phyloP scores from a whole-genome alignment of 139 green algal genomes.

The Astrephomene gubernaculifera region DNA sequence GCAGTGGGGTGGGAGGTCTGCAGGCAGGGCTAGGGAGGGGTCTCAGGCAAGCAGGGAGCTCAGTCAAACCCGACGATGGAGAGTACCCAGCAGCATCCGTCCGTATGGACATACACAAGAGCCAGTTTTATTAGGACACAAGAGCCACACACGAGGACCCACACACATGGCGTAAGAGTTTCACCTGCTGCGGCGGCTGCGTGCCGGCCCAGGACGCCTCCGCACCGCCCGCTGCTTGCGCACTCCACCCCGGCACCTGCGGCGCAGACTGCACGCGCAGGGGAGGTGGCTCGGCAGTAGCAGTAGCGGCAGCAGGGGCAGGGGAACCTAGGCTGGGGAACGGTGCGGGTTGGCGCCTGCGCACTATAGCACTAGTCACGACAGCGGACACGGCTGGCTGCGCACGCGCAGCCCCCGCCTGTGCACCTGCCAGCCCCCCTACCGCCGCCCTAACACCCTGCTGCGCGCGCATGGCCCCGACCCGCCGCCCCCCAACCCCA shows the following conservation, averaged over 20 bases:
- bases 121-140: too few relatives aligned
- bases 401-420: not conserved
- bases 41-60: too few relatives aligned
- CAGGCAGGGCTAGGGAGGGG: not conserved
- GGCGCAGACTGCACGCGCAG: slow-evolving; percentile 19
- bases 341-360: too few relatives aligned
- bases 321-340: too few relatives aligned
- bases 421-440: not conserved
- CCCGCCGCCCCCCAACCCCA: not conserved
- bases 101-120: too few relatives aligned
- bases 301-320: not conserved
- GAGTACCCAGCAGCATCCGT: too few relatives aligned
- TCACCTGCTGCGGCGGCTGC: not conserved
- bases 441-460: too few relatives aligned
- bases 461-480: slow-evolving; percentile 8
- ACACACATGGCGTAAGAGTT: too few relatives aligned
- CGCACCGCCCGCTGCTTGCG: slow-evolving; percentile 9
- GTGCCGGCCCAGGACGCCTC: not conserved
- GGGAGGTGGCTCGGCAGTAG: slow-evolving; percentile 1
- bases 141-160: too few relatives aligned
- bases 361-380: not conserved
- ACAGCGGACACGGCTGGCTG: not conserved
- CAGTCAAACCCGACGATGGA: too few relatives aligned
- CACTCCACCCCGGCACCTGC: not conserved
- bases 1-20: not conserved